Base-by-base conservation (phyloP, 495 filamentous ascomycete genomes). In the Ascobolus immersus region DNA sequence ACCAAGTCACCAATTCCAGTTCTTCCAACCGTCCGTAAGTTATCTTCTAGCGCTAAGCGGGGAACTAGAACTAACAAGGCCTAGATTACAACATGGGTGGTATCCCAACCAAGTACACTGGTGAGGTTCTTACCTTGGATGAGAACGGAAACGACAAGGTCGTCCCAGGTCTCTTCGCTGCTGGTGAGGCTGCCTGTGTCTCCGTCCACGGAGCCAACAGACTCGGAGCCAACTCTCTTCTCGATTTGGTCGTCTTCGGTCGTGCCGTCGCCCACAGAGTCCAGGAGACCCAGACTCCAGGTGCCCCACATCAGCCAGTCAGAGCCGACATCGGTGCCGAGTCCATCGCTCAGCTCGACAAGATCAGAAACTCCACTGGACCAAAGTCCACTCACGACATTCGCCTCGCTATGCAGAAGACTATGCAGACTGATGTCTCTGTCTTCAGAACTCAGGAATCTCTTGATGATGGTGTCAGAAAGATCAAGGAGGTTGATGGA, bases 31-130 rank as follows among this genome's bases (percentile, higher is more conserved):
- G n/a, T n/a, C n/a, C n/a, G n/a, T n/a, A n/a, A n/a, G n/a, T n/a
- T n/a, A n/a, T n/a, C n/a, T n/a, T n/a, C n/a, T n/a, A n/a, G n/a
- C n/a, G n/a, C n/a, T n/a, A n/a, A n/a, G n/a, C n/a, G n/a, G n/a
- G n/a, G n/a, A n/a, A n/a, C n/a, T n/a, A n/a, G n/a, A n/a, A n/a
- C n/a, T n/a, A n/a, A n/a, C n/a, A n/a, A n/a, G n/a, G n/a, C 28
- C 86, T 91, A 48, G 86, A 94, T 63, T 94, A 94, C 67, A 92
- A 92, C 67, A 94, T 94, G 84, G 84, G 84, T 55, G 84, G 84
- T 62, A 91, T 93, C 48, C 84, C 84, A 29, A 94, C 84, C 38
- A 77, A 77, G 47, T 93, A 86, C 65, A 92, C 78, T 38, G 84
- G 84, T 53, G 81, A 94, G 57, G 84, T 93, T 44, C 53, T 94